These are phyloP conservation scores for Mallotus nudiflorus DNA, from an alignment of 345 rosid species.

Conservation along the genomic window DNA sequence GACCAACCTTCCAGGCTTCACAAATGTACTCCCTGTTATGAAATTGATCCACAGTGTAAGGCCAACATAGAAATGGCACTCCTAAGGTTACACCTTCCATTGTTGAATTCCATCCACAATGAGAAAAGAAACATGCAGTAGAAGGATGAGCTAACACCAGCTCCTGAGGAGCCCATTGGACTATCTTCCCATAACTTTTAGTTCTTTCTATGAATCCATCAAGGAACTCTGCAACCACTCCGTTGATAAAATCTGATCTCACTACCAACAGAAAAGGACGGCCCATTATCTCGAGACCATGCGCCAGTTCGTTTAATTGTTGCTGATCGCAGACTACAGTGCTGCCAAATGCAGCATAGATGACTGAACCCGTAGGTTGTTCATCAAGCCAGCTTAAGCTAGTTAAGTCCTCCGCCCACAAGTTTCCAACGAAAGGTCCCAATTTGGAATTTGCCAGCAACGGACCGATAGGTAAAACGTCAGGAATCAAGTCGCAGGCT, in stretches of 20 bases:
- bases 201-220: slow-evolving; percentile 31
- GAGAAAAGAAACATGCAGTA: slow-evolving; percentile 34
- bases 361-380: slow-evolving; percentile 34
- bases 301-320: slow-evolving; percentile 42
- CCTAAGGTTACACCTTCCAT: slow-evolving; percentile 36
- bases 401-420: slow-evolving; percentile 32
- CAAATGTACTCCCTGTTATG: slow-evolving; percentile 32
- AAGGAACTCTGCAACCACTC: background rate
- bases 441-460: slow-evolving; percentile 10
- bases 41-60: slow-evolving; percentile 32
- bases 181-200: slow-evolving; percentile 2
- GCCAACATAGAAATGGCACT: slow-evolving; percentile 42
- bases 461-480: slow-evolving; percentile 35
- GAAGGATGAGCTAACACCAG: slow-evolving; percentile 37
- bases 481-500: slow-evolving; percentile 19
- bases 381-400: slow-evolving; percentile 47
- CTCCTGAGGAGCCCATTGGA: slow-evolving; percentile 37
- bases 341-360: slow-evolving; percentile 56
- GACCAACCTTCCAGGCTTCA: slow-evolving; percentile 30
- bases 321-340: slow-evolving; percentile 10
- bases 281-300: slow-evolving; percentile 28
- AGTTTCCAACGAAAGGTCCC: slow-evolving; percentile 17
- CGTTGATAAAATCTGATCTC: slow-evolving; percentile 14
- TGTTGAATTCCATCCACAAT: slow-evolving; percentile 42
- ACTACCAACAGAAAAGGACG: slow-evolving; percentile 40